Conservation (phyloP, 768 basidiomycete genomes). For the Tricholoma matsutake region DNA sequence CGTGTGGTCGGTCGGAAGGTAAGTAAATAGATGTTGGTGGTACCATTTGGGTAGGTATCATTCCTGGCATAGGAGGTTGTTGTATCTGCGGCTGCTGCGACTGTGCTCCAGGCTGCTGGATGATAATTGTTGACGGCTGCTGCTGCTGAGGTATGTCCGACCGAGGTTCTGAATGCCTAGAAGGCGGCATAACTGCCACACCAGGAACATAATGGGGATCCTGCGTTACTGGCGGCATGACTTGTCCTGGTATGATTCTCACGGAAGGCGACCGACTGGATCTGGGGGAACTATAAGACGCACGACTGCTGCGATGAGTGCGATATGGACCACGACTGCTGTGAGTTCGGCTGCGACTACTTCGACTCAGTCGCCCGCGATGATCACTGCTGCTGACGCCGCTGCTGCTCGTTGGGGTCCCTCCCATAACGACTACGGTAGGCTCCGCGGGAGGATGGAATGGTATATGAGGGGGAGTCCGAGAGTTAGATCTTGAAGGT, state of each 20-base stretch:
- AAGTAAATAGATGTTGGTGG: neutral
- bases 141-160: neutral
- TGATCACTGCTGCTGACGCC: neutral
- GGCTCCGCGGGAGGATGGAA: constrained; percentile 1
- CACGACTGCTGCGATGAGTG: constrained; percentile 10
- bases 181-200: neutral
- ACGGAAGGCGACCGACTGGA: neutral
- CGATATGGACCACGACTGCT: constrained; percentile 15
- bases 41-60: neutral
- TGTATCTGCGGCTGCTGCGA: neutral
- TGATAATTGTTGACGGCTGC: constrained; percentile 2
- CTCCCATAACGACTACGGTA: constrained; percentile 12
- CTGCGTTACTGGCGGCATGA: neutral
- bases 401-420: neutral
- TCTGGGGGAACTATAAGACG: neutral
- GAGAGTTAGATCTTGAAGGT: neutral
- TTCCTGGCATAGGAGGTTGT: neutral
- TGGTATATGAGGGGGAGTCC: constrained; percentile 1
- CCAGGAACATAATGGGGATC: neutral
- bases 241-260: neutral
- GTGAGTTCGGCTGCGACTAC: constrained; percentile 8
- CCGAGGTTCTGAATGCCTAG: neutral
- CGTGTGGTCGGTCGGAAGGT: neutral
- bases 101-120: neutral
- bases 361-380: neutral